A percentile compares a stretch with the other conserved stretches of the same genome.
Evolutionary conservation across 2,329 filamentous ascomycete genomes (phyloP).

Genomic region (Cadophora malorum): DNA sequence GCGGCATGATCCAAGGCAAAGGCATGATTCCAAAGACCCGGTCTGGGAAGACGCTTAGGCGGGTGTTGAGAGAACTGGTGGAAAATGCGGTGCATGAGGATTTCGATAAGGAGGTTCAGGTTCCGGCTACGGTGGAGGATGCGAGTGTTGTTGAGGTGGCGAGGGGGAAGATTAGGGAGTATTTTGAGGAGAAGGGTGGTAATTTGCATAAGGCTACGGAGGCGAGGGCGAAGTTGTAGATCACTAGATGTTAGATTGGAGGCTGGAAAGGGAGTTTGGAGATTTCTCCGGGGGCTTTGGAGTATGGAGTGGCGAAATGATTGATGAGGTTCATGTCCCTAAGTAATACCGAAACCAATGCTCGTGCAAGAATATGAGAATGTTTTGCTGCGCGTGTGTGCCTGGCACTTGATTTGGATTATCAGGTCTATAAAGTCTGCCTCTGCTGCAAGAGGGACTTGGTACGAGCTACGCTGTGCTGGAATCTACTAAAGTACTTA

Average conservation of each 20-base stretch:
- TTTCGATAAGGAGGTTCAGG: slow-evolving; percentile 72
- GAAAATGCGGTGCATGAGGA: slow-evolving; percentile 81
- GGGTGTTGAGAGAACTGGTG: slow-evolving; percentile 81
- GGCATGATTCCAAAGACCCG: slow-evolving; percentile 92
- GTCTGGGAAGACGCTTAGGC: slow-evolving; percentile 86
- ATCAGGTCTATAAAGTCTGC: too few relatives aligned
- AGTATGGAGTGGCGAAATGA: not conserved
- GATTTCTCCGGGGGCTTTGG: not conserved
- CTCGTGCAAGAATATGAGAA: not conserved
- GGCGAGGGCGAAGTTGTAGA: slow-evolving; percentile 56
- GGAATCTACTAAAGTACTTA: too few relatives aligned
- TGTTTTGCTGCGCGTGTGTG: not conserved
- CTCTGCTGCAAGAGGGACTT: too few relatives aligned
- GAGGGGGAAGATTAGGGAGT: slow-evolving; percentile 72
- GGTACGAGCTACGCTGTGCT: too few relatives aligned
- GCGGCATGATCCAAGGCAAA: slow-evolving; percentile 83
- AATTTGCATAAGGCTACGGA: slow-evolving; percentile 40
- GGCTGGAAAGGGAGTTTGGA: not conserved
- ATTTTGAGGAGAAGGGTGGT: slow-evolving; percentile 63
- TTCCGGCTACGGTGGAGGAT: slow-evolving; percentile 90
- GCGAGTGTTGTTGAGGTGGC: slow-evolving; percentile 75
- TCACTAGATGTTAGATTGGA: slow-evolving; percentile 37
- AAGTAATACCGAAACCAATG: not conserved
- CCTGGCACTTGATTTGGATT: not conserved
- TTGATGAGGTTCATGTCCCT: not conserved